These are phyloP conservation scores for Aphanomyces stellatus DNA, from an alignment of 352 stramenopile genomes.

Conservation along the genomic window DNA sequence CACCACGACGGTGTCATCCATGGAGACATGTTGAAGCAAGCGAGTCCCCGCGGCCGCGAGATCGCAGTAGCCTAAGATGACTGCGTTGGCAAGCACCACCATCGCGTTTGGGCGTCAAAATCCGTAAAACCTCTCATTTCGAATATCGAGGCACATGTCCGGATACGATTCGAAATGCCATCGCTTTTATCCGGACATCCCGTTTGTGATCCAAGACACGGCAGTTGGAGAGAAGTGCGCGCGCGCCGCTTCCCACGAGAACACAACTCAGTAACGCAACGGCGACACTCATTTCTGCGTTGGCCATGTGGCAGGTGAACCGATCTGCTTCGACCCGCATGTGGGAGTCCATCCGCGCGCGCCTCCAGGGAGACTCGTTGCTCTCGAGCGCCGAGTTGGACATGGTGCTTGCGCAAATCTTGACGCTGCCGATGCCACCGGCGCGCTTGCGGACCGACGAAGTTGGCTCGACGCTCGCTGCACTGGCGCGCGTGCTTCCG, in stretches of 20 bases:
- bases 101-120: no score
- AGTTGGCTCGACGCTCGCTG: conserved; percentile 49
- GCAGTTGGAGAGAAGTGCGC: background rate
- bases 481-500: conserved; percentile 49
- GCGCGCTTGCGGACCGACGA: conserved; percentile 28
- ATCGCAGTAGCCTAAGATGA: conserved; percentile 16
- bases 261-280: background rate
- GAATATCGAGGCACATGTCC: background rate
- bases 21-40: conserved; percentile 7
- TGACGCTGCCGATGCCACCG: conserved; percentile 15
- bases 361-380: background rate
- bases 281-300: background rate
- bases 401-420: conserved; percentile 2
- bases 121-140: background rate
- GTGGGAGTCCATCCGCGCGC: background rate
- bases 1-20: background rate
- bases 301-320: background rate
- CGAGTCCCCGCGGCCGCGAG: conserved; percentile 1
- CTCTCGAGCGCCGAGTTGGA: conserved; percentile 11
- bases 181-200: background rate
- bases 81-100: background rate
- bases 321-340: background rate
- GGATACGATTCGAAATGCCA: no score
- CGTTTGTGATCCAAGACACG: no score
- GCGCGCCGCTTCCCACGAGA: background rate